Conservation (phyloP, 2,329 filamentous ascomycete genomes). For the Lachnellula cervina region DNA sequence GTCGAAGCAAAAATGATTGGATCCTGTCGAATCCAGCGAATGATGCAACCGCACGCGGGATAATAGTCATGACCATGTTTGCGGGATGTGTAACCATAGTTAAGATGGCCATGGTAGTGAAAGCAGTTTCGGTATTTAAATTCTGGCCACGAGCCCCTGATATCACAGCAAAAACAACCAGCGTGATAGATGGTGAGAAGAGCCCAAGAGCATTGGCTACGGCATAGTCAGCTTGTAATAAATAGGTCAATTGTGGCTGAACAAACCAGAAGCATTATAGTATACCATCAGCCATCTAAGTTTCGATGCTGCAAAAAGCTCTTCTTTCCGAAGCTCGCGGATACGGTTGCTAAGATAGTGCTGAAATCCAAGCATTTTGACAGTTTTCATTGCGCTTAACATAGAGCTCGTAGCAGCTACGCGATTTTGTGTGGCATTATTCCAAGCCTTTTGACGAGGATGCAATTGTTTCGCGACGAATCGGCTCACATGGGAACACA, state of each 20-base stretch:
- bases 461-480: conserved; percentile 37
- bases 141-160: not conserved
- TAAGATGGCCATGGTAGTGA: conserved; percentile 4
- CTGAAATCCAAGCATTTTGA: conserved; percentile 36
- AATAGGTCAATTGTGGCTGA: not conserved
- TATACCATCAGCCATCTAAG: conserved; percentile 36
- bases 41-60: not conserved
- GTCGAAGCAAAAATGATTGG: conserved; percentile 26
- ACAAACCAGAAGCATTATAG: conserved; percentile 35
- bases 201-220: conserved; percentile 6
- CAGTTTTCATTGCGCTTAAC: conserved; percentile 34
- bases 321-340: conserved; percentile 7
- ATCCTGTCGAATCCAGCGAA: conserved; percentile 15
- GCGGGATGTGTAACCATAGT: conserved; percentile 6
- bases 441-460: conserved; percentile 37
- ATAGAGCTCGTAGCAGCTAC: conserved; percentile 34
- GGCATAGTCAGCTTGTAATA: not conserved
- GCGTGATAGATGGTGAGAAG: conserved; percentile 4
- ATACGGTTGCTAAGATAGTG: conserved; percentile 1
- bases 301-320: conserved; percentile 31
- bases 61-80: conserved; percentile 1
- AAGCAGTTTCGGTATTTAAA: conserved; percentile 2
- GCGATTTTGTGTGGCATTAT: conserved; percentile 37
- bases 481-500: conserved; percentile 39
- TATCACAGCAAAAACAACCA: conserved; percentile 1